Evolutionary conservation across 2,329 filamentous ascomycete genomes (phyloP), one percentile per base, ranked within the genome.

Genomic region (Bipolaris zeicola): DNA sequence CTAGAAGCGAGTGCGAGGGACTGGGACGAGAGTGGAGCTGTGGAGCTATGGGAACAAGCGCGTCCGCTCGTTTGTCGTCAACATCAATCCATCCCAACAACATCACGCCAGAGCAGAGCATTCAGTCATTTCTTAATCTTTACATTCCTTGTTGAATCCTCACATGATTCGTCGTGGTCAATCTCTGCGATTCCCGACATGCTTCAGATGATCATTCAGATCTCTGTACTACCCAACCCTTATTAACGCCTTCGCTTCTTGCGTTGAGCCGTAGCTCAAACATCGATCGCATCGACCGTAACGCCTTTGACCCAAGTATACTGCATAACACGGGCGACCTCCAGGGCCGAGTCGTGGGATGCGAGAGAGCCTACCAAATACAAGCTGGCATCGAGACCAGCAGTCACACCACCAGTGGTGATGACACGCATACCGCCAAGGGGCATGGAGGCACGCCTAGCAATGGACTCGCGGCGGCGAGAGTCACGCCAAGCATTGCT

Each of bases 311-410:
- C 85, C 92, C 92, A 96, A 71, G 84, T 86, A 82, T 93, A 90
- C 80, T 94, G 89, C 82, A 95, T 87, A 64, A 85, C 68, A 62
- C 88, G 85, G 71, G 89, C 88, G 64, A 91, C 87, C 78, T 94
- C 89, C 56, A 87, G 84, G 61, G 91, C 91, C 58, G 87, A 83
- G 51, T 90, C 89, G 70, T 91, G 87, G 58, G 87, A 89, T 47
- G 94, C 90, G 76, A 96, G 79, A 65, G 91, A 90, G 77, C 89
- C 90, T 76, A 96, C 88, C 73, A 96, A 83, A 80, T 96, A 95
- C 79, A 96, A 80, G 66, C 89, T 83, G 52, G 92, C 92, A 81
- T 96, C 92, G 52, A 96, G 81, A 73, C 92, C 91, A 77, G 89
- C 87, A 73, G 87, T 89, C 66, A 91, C 82, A 63, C 91, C 92